These are phyloP conservation scores for Leptodermis oblonga DNA, from an alignment of 257 asterid species.

Conservation along the genomic window DNA sequence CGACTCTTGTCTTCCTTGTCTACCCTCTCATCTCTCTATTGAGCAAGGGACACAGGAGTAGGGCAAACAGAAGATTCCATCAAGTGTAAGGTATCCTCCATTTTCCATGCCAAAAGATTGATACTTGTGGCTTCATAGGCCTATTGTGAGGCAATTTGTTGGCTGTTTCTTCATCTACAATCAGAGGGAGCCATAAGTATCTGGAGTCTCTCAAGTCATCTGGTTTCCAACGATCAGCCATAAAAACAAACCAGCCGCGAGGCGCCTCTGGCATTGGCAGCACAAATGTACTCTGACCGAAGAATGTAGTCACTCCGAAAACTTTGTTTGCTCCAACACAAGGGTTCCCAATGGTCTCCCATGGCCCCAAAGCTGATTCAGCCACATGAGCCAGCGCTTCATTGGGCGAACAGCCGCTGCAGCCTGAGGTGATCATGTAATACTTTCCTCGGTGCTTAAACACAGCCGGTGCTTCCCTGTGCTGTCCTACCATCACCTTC, in stretches of 20 bases:
- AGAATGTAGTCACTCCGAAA: slow-evolving; percentile 53
- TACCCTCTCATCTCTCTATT: no score
- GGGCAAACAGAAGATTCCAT: no score
- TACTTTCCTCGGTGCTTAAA: slow-evolving; percentile 49
- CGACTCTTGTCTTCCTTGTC: no score
- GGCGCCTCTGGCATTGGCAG: slow-evolving; percentile 50
- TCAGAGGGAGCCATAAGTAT: slow-evolving; percentile 72
- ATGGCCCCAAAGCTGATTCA: slow-evolving; percentile 62
- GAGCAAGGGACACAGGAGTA: no score
- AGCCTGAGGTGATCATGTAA: slow-evolving; percentile 78
- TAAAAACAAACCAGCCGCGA: slow-evolving; percentile 48
- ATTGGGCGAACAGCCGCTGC: slow-evolving; percentile 85
- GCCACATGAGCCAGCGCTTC: slow-evolving; percentile 77
- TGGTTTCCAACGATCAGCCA: slow-evolving; percentile 82
- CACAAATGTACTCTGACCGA: slow-evolving; percentile 65
- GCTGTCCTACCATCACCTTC: slow-evolving; percentile 52
- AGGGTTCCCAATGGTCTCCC: slow-evolving; percentile 82
- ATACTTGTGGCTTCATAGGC: slow-evolving; percentile 50
- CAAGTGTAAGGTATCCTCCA: slow-evolving; percentile 45
- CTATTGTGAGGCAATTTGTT: slow-evolving; percentile 21
- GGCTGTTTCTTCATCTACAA: slow-evolving; percentile 37
- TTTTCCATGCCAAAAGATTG: slow-evolving; percentile 61
- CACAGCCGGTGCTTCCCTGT: slow-evolving; percentile 72
- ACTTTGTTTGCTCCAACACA: slow-evolving; percentile 63
- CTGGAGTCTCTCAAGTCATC: slow-evolving; percentile 57